Evolutionary conservation across 2,329 filamentous ascomycete genomes (phyloP).

Genomic region (Dothistroma pini): DNA sequence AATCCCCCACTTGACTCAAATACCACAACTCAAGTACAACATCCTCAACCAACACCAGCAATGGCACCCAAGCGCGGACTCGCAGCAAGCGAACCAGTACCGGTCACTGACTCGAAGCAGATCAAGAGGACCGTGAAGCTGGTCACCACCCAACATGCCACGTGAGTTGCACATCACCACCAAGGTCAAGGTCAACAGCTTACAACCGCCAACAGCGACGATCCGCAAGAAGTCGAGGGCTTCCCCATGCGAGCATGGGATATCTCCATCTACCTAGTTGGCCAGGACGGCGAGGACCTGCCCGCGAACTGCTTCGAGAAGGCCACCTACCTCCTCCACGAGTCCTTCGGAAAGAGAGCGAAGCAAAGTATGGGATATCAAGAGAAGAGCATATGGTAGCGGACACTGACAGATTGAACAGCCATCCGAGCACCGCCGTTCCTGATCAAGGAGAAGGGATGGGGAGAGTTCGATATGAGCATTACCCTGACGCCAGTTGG

Average conservation of each 20-base stretch:
- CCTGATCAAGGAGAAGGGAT: slow-evolving; percentile 86
- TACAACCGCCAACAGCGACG: slow-evolving; percentile 54
- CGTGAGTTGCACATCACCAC: slow-evolving; percentile 55
- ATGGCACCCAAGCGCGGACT: slow-evolving; percentile 13
- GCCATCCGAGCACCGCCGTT: slow-evolving; percentile 84
- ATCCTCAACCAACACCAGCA: slow-evolving; percentile 7
- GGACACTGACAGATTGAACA: slow-evolving; percentile 13
- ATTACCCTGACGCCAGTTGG: slow-evolving; percentile 73
- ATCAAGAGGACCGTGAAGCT: slow-evolving; percentile 83
- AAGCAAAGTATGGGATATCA: slow-evolving; percentile 51
- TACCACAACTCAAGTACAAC: slow-evolving; percentile 3
- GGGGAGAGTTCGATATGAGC: slow-evolving; percentile 96
- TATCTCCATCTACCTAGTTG: slow-evolving; percentile 77
- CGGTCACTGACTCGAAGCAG: slow-evolving; percentile 14
- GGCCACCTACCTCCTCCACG: slow-evolving; percentile 88
- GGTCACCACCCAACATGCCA: slow-evolving; percentile 84
- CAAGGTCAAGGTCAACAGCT: slow-evolving; percentile 11
- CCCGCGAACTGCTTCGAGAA: slow-evolving; percentile 85
- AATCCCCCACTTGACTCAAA: background rate
- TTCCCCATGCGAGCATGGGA: slow-evolving; percentile 94
- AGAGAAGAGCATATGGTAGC: background rate
- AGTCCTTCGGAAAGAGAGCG: slow-evolving; percentile 78
- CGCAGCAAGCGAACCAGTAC: background rate
- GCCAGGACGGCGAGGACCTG: slow-evolving; percentile 80
- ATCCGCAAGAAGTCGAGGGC: slow-evolving; percentile 75